Base-by-base conservation (phyloP, 1,139 yeast species). In the Yamadazyma friedrichii region DNA sequence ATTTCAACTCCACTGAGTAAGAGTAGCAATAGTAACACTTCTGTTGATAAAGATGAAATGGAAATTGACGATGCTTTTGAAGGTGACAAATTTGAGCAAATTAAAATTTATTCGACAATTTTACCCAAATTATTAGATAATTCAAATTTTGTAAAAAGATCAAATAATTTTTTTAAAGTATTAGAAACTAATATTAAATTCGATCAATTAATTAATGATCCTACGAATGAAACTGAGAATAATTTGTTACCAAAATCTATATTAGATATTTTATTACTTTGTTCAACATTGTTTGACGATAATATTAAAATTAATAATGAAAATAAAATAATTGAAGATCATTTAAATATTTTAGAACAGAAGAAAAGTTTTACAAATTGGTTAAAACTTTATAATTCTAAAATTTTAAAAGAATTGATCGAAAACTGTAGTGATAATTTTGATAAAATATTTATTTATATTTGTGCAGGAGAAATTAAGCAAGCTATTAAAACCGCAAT, bases 401-500 rank as follows among this genome's bases (percentile, higher is more conserved):
- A 38, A 1, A 41, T 45, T 1, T 52, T 64, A 15, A 45, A 54
- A 0, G 53, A 46, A 27, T 47, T 58, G 29, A 43, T 55, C 3
- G 42, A 40, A 6, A 45, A 47, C 2, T 44, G 51, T 13, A 45
- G 57, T 2, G 52, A 54, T 5, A 73, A 65, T 0, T 64, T 79
- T 36, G 83, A 82, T 34, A 57, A 60, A 20, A 71, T 86, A 0
- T 80, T 82, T 53, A 56, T 75, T 3, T 59, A 71, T 24, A 54
- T 89, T 10, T 69, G 82, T 35, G 68, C 77, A 4, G 82, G 86
- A 38, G 76, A 82, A 41, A 56, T 88, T 33, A 65, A 73, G 9
- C 67, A 68, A 26, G 97, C 98, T 1, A 71, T 85, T 8, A 67
- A 69, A 30, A 47, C 66, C 1, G 89, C 96, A 0, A 62, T 82